Percentiles rank a stretch among this genome's conserved stretches.
Evolutionary conservation across 2,329 filamentous ascomycete genomes (phyloP).

Genomic region (Colletotrichum incanum): DNA sequence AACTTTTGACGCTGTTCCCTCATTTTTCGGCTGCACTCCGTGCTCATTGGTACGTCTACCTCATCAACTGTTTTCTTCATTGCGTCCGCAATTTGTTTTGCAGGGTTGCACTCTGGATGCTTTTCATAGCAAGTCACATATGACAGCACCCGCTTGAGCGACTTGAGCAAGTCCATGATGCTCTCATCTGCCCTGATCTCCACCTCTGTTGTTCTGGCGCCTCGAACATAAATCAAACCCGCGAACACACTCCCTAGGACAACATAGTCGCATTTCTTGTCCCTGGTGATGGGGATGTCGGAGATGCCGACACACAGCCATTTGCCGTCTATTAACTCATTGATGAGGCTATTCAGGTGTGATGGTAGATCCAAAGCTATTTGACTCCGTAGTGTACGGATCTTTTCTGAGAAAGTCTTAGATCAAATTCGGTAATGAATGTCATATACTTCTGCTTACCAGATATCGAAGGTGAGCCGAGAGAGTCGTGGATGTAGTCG

Average conservation of each 20-base stretch:
- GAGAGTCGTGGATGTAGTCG: conserved; percentile 23
- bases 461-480: conserved; percentile 30
- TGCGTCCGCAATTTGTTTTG: conserved; percentile 15
- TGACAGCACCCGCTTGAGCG: conserved; percentile 32
- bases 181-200: conserved; percentile 30
- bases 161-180: conserved; percentile 33
- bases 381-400: conserved; percentile 16
- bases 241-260: conserved; percentile 35
- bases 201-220: conserved; percentile 24
- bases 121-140: conserved; percentile 38
- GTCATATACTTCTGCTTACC: background rate
- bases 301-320: conserved; percentile 38
- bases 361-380: conserved; percentile 27
- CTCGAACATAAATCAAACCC: conserved; percentile 29
- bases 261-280: conserved; percentile 40
- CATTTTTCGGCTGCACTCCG: conserved; percentile 23
- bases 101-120: conserved; percentile 33
- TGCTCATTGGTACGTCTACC: conserved; percentile 12
- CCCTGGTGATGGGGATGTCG: conserved; percentile 32
- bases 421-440: too few species aligned
- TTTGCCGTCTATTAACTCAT: conserved; percentile 26
- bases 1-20: conserved; percentile 23
- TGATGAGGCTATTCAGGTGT: conserved; percentile 28
- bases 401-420: conserved; percentile 13
- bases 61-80: conserved; percentile 27